Conservation (phyloP, 192 early-diverging fungal genomes). For the Umbelopsis ramanniana region DNA sequence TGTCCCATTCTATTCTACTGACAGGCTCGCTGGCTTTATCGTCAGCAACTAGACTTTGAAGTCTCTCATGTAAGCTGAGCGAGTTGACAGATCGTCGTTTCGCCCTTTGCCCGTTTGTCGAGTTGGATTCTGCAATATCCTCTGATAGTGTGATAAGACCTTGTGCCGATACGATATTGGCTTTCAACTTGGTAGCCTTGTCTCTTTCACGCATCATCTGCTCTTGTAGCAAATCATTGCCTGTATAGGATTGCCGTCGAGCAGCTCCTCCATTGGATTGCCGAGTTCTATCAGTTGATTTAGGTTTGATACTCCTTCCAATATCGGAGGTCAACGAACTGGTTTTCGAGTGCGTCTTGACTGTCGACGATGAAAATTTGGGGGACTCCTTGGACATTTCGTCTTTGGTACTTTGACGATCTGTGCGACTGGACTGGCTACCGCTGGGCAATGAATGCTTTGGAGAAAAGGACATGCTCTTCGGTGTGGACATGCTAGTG, state of each 20-base stretch:
- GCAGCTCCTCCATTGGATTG: background rate
- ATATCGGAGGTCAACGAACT: background rate
- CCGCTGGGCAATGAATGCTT: background rate
- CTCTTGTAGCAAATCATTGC: conserved; percentile 18
- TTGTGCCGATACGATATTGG: conserved; percentile 19
- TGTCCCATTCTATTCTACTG: conserved; percentile 1
- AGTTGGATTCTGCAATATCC: background rate
- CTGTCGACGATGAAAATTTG: background rate
- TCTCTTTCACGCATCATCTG: conserved; percentile 15
- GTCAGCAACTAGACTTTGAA: conserved; percentile 22
- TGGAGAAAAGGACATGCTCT: background rate
- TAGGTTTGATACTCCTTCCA: background rate
- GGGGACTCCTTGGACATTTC: background rate
- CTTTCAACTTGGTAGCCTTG: conserved; percentile 13
- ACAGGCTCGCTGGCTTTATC: background rate
- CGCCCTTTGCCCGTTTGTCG: background rate
- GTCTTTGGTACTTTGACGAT: background rate
- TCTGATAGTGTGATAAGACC: conserved; percentile 11
- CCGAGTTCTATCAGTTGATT: background rate
- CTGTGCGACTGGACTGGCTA: conserved; percentile 10
- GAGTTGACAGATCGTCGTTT: background rate
- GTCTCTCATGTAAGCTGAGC: conserved; percentile 19
- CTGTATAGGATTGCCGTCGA: conserved; percentile 9
- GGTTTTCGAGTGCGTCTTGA: background rate
- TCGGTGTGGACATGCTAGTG: conserved; percentile 11